Base-by-base conservation (phyloP, 75 land plant genomes). In the Cupressus sempervirens region DNA sequence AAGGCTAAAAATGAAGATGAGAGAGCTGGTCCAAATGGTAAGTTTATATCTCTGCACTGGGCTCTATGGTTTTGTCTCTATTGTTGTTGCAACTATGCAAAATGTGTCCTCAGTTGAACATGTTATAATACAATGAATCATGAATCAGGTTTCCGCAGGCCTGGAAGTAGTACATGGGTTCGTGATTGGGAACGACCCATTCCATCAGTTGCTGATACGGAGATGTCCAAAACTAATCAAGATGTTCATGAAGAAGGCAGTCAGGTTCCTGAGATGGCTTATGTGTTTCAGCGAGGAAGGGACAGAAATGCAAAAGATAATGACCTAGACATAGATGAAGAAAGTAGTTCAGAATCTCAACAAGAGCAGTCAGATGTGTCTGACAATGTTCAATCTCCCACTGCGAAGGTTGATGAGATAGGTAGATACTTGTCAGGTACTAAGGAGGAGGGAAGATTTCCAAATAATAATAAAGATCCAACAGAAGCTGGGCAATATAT, bases 61-160 rank as follows among this genome's bases (percentile, higher is more conserved):
- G 26, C 34, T 68, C 52, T 84, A 88, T 75, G 87, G 80, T 81
- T 67, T 93, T 84, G 86, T 91, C 52, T 83, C 89, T 80, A 87
- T 84, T 81, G 70, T 93, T 84, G 86, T 91, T 56, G 26, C 86
- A 62, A 88, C 88, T 26, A 89, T 87, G 18, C 89, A 90, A 40
- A 91, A 93, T 38, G 92, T 89, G n/a, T 92, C 87, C 0, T 85
- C 85, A 54, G 89, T 89, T 41, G 94, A 93, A 58, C 91, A 91
- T 87, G 3, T 70, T 89, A 92, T 84, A 93, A 89, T 88, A 91
- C 89, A 20, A 90, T 90, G 52, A 91, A 93, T 76, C 91, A 89
- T 82, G 91, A 92, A 80, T 90, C 87, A 7, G 94, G 48, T 41
- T 79, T 79, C 30, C 81, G 50, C 81, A 79, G 81, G 81, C 81